A percentile compares a stretch with the other conserved stretches of the same genome.
These are phyloP conservation scores for Xylariales sp. DNA, from an alignment of 2,329 filamentous ascomycete genomes.

Conservation along the genomic window DNA sequence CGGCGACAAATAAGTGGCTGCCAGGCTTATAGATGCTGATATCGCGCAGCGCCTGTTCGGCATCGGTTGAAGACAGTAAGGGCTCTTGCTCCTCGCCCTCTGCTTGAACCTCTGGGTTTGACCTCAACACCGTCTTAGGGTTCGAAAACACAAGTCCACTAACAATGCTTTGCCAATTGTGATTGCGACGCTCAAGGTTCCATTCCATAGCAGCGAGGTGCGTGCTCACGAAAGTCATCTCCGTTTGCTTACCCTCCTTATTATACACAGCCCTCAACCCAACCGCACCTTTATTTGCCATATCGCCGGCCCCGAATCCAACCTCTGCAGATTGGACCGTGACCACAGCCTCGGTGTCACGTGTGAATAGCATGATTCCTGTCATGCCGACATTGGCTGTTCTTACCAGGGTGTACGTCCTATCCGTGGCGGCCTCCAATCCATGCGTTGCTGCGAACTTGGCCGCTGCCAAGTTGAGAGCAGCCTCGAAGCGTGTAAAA, in stretches of 20 bases:
- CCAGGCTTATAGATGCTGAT: conserved; percentile 70
- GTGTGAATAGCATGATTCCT: conserved; percentile 79
- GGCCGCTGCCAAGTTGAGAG: conserved; percentile 64
- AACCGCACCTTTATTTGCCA: conserved; percentile 95
- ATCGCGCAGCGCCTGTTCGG: conserved; percentile 42
- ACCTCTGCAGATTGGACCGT: conserved; percentile 74
- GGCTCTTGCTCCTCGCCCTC: conserved; percentile 13
- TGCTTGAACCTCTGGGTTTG: conserved; percentile 1
- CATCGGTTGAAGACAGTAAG: conserved; percentile 16
- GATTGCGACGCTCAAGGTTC: conserved; percentile 69
- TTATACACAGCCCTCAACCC: conserved; percentile 66
- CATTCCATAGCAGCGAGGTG: conserved; percentile 88
- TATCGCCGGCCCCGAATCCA: conserved; percentile 78
- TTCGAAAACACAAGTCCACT: conserved; percentile 72
- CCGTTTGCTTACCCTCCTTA: conserved; percentile 41
- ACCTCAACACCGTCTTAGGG: conserved; percentile 34
- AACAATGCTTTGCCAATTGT: conserved; percentile 84
- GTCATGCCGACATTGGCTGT: conserved; percentile 84
- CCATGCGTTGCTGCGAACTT: conserved; percentile 27
- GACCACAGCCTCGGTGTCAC: conserved; percentile 54
- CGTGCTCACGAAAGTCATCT: conserved; percentile 81
- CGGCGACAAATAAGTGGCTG: conserved; percentile 78
- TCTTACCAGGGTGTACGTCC: conserved; percentile 62
- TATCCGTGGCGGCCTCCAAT: no score
- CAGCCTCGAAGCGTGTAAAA: conserved; percentile 65